Base-by-base conservation (phyloP, 1,284 basidiomycete species). In the Cutaneotrichosporon cavernicola region DNA sequence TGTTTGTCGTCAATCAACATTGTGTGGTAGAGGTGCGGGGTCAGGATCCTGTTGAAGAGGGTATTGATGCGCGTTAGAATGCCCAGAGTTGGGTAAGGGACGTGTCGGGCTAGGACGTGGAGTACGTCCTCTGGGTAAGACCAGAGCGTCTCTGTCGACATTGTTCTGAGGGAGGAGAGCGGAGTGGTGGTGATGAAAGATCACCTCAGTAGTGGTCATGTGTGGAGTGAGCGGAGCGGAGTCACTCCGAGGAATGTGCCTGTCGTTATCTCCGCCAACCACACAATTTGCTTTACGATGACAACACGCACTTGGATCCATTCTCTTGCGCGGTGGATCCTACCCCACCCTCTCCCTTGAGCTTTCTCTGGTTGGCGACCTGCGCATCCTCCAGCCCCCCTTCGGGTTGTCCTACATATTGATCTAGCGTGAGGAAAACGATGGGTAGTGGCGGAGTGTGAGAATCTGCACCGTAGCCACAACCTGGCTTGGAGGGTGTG, bases 71-170 rank as follows among this genome's bases (percentile, higher is more conserved):
- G 55, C 18, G 32, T 22, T 2, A 40, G 36, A 6, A 7, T 7
- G 11, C 36, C 36, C 2, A 40, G 36, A 4, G 36, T 56, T 5
- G 11, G 13, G 13, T 38, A 16, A 0, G 36, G 22, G 36, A 40
- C 2, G 38, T 18, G 22, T 4, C 21, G 55, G 1, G 55, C 55
- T 1, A 56, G 14, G 36, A 14, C 13, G 38, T n/a, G 18, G 5
- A 56, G 55, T 6, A 56, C 26, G 21, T 56, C 55, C 16, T 18
- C 36, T 13, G 55, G 55, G 38, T 56, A 56, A 21, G 36, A 38
- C 55, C 55, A 56, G 13, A 56, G 55, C 5, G 30, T 21, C 26
- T 26, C 26, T 26, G 26, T 26, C 4, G 31, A 46, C 43, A 46
- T 46, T 16, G 43, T 18, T 9, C 34, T 36, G 7, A 13, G 43